Evolutionary conservation across 345 rosid species (phyloP).

Genomic region (Acer yangbiense): DNA sequence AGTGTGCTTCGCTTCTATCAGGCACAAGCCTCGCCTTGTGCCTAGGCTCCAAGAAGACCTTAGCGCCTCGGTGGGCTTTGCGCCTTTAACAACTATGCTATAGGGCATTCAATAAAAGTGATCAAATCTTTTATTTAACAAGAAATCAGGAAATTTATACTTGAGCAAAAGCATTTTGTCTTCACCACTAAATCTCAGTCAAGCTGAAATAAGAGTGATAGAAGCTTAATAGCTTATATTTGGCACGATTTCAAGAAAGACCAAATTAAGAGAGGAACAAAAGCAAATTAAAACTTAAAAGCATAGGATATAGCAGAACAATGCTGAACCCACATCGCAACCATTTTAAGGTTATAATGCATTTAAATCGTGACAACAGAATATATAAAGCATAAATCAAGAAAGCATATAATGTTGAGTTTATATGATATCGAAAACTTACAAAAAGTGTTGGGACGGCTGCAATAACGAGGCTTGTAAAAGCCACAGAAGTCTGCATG

Average conservation of each 20-base stretch:
- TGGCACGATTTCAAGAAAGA: not conserved
- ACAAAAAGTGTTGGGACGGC: slow-evolving; percentile 81
- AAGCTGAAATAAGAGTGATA: not conserved
- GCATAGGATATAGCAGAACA: not conserved
- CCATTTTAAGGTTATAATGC: not conserved
- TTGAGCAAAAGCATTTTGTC: not conserved
- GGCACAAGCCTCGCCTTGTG: too few species aligned
- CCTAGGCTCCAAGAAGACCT: too few species aligned
- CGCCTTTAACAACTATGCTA: too few species aligned
- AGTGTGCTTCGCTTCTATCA: too few species aligned
- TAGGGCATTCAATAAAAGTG: not conserved
- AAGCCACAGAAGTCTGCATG: slow-evolving; percentile 82
- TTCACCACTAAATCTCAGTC: not conserved
- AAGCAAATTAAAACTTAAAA: not conserved
- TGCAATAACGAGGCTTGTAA: slow-evolving; percentile 74
- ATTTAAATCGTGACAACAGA: not conserved
- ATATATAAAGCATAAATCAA: not conserved
- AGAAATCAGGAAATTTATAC: not conserved
- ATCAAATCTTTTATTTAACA: not conserved
- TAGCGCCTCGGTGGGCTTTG: too few species aligned
- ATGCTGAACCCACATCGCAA: not conserved
- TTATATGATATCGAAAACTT: slow-evolving; percentile 33
- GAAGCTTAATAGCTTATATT: not conserved
- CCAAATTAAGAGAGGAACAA: not conserved
- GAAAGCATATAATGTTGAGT: not conserved